Conservation (phyloP, 208 protist species). For the Crithidia brevicula region DNA sequence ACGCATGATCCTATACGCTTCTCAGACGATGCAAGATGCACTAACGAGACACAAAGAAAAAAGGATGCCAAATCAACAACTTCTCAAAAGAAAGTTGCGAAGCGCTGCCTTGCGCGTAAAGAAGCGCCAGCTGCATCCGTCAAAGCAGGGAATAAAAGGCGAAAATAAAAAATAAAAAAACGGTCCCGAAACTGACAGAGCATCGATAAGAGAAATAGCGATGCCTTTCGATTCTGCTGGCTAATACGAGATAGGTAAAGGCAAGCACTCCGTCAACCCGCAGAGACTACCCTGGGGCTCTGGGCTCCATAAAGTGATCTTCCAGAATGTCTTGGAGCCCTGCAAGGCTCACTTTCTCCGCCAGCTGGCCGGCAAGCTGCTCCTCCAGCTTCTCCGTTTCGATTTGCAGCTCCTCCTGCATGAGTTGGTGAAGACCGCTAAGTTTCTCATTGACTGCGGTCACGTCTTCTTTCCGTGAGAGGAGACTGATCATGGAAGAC, state of each 20-base stretch:
- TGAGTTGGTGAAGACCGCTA: conserved; percentile 41
- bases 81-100: conserved; percentile 5
- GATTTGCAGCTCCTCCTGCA: conserved; percentile 49
- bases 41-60: conserved; percentile 12
- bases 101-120: background rate
- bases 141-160: too few species aligned
- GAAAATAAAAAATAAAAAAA: too few species aligned
- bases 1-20: too few species aligned
- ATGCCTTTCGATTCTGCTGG: too few species aligned
- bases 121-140: too few species aligned
- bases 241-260: too few species aligned
- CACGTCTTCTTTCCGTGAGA: conserved; percentile 74
- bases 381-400: conserved; percentile 38
- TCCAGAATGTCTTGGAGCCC: conserved; percentile 69
- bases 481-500: conserved; percentile 59
- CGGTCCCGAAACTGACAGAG: too few species aligned
- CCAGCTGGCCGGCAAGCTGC: conserved; percentile 47
- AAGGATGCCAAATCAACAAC: background rate
- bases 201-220: too few species aligned
- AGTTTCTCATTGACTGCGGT: conserved; percentile 63
- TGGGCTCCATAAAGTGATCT: conserved; percentile 15
- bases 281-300: background rate
- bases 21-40: background rate
- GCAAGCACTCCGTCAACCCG: too few species aligned
- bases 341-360: conserved; percentile 58